Evolutionary conservation across 2,329 filamentous ascomycete species (phyloP).

Genomic region (Ceratocystis colombiana): DNA sequence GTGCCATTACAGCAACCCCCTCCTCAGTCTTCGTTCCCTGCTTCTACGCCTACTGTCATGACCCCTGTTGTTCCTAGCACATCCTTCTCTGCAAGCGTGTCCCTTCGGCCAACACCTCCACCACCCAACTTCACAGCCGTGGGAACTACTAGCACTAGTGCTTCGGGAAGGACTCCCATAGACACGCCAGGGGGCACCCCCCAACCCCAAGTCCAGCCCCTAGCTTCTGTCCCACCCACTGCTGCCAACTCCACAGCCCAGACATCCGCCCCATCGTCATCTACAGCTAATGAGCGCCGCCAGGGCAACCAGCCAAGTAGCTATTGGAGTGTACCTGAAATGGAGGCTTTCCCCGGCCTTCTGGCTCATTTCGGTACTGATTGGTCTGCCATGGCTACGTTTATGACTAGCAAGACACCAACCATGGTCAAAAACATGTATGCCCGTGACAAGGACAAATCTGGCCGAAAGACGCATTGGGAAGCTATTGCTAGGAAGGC

Average conservation of each 20-base stretch:
- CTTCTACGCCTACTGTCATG: constrained; percentile 27
- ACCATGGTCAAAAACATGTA: constrained; percentile 77
- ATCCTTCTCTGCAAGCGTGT: constrained; percentile 9
- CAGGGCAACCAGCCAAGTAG: constrained; percentile 55
- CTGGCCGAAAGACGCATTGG: constrained; percentile 44
- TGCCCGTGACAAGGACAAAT: constrained; percentile 50
- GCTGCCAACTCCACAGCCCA: constrained; percentile 34
- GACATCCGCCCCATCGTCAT: constrained; percentile 36
- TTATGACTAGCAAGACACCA: constrained; percentile 75
- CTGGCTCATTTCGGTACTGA: constrained; percentile 69
- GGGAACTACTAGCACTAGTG: neutral
- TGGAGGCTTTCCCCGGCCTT: constrained; percentile 63
- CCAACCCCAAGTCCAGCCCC: neutral
- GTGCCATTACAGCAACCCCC: constrained; percentile 33
- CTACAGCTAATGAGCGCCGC: constrained; percentile 43
- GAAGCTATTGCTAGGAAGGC: constrained; percentile 51
- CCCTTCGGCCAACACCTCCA: constrained; percentile 14
- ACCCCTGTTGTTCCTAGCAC: neutral
- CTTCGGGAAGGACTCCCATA: neutral
- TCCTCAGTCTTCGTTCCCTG: constrained; percentile 28
- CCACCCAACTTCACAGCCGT: constrained; percentile 17
- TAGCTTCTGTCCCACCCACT: constrained; percentile 28
- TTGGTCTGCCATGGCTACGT: constrained; percentile 61
- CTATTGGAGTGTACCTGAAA: constrained; percentile 79
- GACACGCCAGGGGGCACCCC: constrained; percentile 4